Conservation (phyloP, 345 rosid genomes). For the Excoecaria cochinchinensis region DNA sequence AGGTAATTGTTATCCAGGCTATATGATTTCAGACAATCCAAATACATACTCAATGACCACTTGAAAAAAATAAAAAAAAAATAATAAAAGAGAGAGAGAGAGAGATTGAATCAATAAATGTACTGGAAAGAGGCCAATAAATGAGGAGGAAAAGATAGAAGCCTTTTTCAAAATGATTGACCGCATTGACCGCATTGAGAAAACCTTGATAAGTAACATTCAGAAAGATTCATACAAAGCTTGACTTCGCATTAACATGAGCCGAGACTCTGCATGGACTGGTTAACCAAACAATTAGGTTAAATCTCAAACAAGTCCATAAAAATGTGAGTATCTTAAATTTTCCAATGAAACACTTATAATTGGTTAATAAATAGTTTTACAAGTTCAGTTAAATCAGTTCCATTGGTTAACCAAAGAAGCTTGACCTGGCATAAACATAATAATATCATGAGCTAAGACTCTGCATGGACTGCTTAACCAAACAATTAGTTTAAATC, state of each 20-base stretch:
- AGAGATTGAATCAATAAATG: not conserved
- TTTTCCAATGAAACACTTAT: too few relatives aligned
- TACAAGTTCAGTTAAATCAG: too few relatives aligned
- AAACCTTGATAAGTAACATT: not conserved
- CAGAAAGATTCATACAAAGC: not conserved
- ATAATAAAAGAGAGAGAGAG: not conserved
- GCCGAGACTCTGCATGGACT: not conserved
- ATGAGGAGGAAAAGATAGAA: not conserved
- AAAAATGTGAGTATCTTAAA: too few relatives aligned
- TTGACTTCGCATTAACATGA: not conserved
- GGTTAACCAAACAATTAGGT: too few relatives aligned
- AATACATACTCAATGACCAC: not conserved
- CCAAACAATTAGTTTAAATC: too few relatives aligned
- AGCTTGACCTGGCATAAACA: not conserved
- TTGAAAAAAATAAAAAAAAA: too few relatives aligned
- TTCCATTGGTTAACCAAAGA: too few relatives aligned
- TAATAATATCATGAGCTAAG: not conserved
- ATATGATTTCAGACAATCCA: not conserved
- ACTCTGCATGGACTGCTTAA: not conserved
- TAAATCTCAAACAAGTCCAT: too few relatives aligned
- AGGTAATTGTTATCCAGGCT: not conserved
- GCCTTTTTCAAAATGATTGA: not conserved
- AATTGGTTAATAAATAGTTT: too few relatives aligned
- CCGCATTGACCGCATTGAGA: not conserved
- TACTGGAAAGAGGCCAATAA: not conserved